Evolutionary conservation across 495 filamentous ascomycete species (phyloP), one percentile per base, ranked within the genome.

Genomic region (Trichocladium antarcticum): DNA sequence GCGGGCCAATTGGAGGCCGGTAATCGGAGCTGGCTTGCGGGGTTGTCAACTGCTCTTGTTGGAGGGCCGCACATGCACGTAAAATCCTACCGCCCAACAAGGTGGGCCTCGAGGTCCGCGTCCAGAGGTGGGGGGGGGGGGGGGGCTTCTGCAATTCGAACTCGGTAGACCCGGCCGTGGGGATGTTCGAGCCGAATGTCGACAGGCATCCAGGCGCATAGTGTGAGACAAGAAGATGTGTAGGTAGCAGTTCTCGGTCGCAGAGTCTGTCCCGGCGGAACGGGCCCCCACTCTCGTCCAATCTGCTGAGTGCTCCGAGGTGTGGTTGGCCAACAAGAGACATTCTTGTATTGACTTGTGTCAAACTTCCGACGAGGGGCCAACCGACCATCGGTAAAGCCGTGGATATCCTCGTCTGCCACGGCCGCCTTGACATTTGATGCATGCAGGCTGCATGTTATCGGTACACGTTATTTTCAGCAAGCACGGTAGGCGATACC

Each of bases 1-100:
- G 27, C 27, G 10, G 5, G 10, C 48, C 48, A 50, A 50, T 50
- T 50, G 48, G 34, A 38, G 48, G 35, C 40, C 48, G 40, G 48
- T 50, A 27, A 50, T 50, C 48, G 48, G 48, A 50, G 48, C 47
- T 27, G 7, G 15, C 47, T 27, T 15, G 15, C 2, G 16, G 27
- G 16, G 27, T 9, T 12, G 15, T 19, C 34, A 27, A 1, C 3
- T 11, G 42, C 31, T 36, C 29, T 27, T 12, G 1, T 14, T 28
- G 32, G n/a, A 27, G 8, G 14, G 34, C 37, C 14, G 29, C 38
- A 49, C 29, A 42, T 49, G 31, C 29, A 43, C 20, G 7, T 10
- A 37, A 37, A 49, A 42, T 42, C 38, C 46, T 16, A 49, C 28
- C 37, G n/a, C 5, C 31, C 31, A 10, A 38, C 37, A 6, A 32